Evolutionary conservation across 176 grass and related monocot genomes (phyloP), one percentile per base, ranked within the genome.

Genomic region (Oryza glaberrima): DNA sequence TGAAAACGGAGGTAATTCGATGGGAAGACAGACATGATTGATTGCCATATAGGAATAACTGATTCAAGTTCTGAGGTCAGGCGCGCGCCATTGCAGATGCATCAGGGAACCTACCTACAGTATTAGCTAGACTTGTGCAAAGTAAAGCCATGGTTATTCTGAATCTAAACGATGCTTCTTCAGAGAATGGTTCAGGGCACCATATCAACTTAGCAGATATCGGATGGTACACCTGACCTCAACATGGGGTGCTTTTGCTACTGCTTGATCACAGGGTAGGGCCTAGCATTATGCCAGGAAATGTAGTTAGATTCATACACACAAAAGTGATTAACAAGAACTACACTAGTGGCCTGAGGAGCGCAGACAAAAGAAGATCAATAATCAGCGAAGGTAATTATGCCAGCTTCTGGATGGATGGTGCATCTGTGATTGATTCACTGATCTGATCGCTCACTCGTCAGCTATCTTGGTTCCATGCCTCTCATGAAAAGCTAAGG

Each of bases 41-140:
- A 61, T 75, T 36, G 20, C n/a, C 12, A 61, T 38, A 15, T 60
- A 71, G 49, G 16, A 56, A 20, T 32, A 12, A 69, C 49, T n/a
- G 45, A 66, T 79, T 13, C 69, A 84, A 78, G 25, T 69, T 70
- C 34, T 79, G 46, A 22, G 81, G 75, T 56, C 81, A 88, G 54
- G 35, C 32, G 35, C 38, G 22, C 28, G 1, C 75, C 7, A 52
- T 51, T 41, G 8, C 40, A 41, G 40, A 41, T 28, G 20, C 73
- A 83, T 7, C 49, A 34, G 68, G 73, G 52, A 67, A 11, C 36
- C 83, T 70, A 48, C 40, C 40, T 17, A 60, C 14, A 38, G 36
- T 38, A 38, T 38, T 70, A 34, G 49, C 16, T 51, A 28, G 69
- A 74, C 7, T 34, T 7, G 22, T 78, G 70, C 2, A 80, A 86